Conservation (phyloP, 179 eudicot species). For the Amaranthus tricolor region DNA sequence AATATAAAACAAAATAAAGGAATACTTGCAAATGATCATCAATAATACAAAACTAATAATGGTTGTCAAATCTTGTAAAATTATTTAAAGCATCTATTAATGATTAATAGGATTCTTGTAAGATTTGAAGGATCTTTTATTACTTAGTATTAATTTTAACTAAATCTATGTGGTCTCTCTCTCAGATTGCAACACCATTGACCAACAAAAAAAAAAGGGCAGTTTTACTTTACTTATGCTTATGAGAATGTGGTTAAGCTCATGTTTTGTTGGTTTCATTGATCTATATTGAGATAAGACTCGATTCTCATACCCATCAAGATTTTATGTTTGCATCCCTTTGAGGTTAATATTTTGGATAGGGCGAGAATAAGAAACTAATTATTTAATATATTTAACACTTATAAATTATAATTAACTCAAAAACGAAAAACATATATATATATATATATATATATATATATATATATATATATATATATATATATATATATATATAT, state of each 20-base stretch:
- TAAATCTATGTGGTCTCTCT: conserved; percentile 13
- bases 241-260: not conserved
- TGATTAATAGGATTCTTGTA: conserved; percentile 5
- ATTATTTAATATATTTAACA: too few relatives aligned
- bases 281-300: too few relatives aligned
- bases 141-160: conserved; percentile 12
- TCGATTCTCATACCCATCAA: too few relatives aligned
- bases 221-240: not conserved
- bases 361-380: too few relatives aligned
- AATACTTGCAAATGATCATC: not conserved
- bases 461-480: too few relatives aligned
- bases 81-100: conserved; percentile 5
- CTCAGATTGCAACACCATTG: conserved; percentile 15
- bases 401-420: too few relatives aligned
- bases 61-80: not conserved
- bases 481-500: too few relatives aligned
- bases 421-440: too few relatives aligned
- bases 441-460: too few relatives aligned
- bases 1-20: not conserved
- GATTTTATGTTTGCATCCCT: too few relatives aligned
- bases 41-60: conserved; percentile 10
- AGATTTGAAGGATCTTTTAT: conserved; percentile 22
- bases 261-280: not conserved
- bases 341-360: too few relatives aligned
- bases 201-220: conserved; percentile 3